Percentiles rank a stretch among this genome's conserved stretches.
Conservation (phyloP, 345 rosid genomes). For the Mangifera indica region DNA sequence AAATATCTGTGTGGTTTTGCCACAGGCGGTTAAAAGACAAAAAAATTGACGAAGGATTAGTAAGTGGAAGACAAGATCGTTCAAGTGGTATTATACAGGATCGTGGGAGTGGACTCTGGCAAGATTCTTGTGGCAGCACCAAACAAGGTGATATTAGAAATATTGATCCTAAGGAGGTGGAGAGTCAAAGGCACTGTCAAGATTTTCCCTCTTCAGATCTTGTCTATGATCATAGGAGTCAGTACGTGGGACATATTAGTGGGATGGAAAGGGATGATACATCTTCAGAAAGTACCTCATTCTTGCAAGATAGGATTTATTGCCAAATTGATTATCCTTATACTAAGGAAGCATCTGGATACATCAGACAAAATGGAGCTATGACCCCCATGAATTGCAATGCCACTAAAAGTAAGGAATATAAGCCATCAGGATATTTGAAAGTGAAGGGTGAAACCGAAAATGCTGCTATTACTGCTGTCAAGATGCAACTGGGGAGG, state of each 20-base stretch:
- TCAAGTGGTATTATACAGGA: conserved; percentile 82
- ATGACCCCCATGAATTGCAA: conserved; percentile 26
- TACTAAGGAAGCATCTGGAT: conserved; percentile 37
- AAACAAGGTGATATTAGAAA: conserved; percentile 65
- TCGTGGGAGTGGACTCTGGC: conserved; percentile 74
- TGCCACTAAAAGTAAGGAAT: conserved; percentile 38
- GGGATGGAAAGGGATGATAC: conserved; percentile 62
- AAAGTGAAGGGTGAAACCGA: conserved; percentile 71
- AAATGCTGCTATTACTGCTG: conserved; percentile 75
- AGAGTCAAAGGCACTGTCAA: conserved; percentile 61
- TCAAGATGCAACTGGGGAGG: conserved; percentile 79
- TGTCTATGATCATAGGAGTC: conserved; percentile 36
- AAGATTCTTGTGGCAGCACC: conserved; percentile 97
- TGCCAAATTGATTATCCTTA: conserved; percentile 41
- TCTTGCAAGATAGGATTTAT: conserved; percentile 52
- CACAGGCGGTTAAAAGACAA: conserved; percentile 92
- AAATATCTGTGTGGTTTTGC: conserved; percentile 97
- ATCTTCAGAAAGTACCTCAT: conserved; percentile 69
- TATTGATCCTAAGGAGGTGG: conserved; percentile 76
- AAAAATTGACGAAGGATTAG: conserved; percentile 58
- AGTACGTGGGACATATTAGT: conserved; percentile 37
- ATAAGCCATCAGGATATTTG: conserved; percentile 81
- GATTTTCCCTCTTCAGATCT: conserved; percentile 39
- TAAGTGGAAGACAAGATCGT: conserved; percentile 71
- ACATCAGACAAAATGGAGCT: conserved; percentile 36